Evolutionary conservation across 2,329 filamentous ascomycete species (phyloP).

Genomic region (Penicillium sp.): DNA sequence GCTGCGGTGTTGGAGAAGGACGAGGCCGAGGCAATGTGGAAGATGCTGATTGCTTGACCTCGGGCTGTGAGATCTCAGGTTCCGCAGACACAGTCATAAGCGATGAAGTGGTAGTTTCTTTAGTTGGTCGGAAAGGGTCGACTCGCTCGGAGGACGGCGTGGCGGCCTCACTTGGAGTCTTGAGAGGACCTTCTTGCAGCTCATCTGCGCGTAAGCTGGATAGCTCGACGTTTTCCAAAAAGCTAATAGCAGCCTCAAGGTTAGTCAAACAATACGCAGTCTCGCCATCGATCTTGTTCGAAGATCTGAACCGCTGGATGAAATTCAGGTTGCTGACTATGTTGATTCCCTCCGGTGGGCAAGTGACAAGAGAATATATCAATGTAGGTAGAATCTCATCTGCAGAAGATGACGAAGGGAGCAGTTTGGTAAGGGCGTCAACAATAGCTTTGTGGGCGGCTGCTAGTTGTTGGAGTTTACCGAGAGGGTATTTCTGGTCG

Average conservation of each 20-base stretch:
- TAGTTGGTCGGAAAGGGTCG: slow-evolving; percentile 25
- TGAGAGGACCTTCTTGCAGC: slow-evolving; percentile 64
- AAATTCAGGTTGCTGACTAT: slow-evolving; percentile 94
- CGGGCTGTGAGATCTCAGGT: slow-evolving; percentile 31
- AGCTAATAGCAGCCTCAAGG: slow-evolving; percentile 89
- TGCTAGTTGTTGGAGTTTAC: slow-evolving; percentile 86
- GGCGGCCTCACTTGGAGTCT: slow-evolving; percentile 43
- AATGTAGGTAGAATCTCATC: slow-evolving; percentile 96
- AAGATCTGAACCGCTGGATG: slow-evolving; percentile 85
- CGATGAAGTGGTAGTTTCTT: slow-evolving; percentile 27
- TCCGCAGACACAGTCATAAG: slow-evolving; percentile 29
- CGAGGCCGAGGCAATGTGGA: slow-evolving; percentile 34
- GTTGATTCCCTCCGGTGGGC: slow-evolving; percentile 79
- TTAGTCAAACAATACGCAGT: slow-evolving; percentile 96
- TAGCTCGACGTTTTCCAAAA: slow-evolving; percentile 91
- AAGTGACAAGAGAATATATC: slow-evolving; percentile 92
- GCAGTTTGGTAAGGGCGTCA: slow-evolving; percentile 69
- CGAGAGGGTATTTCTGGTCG: slow-evolving; percentile 79
- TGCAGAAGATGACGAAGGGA: slow-evolving; percentile 77
- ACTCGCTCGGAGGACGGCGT: slow-evolving; percentile 25
- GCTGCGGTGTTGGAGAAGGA: slow-evolving; percentile 51
- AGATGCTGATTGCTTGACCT: slow-evolving; percentile 30
- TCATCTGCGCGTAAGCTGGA: slow-evolving; percentile 83
- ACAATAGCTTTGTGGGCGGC: slow-evolving; percentile 92
- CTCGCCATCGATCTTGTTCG: slow-evolving; percentile 84